Conservation (phyloP, 23 red algal genomes). For the Gracilaria caudata region DNA sequence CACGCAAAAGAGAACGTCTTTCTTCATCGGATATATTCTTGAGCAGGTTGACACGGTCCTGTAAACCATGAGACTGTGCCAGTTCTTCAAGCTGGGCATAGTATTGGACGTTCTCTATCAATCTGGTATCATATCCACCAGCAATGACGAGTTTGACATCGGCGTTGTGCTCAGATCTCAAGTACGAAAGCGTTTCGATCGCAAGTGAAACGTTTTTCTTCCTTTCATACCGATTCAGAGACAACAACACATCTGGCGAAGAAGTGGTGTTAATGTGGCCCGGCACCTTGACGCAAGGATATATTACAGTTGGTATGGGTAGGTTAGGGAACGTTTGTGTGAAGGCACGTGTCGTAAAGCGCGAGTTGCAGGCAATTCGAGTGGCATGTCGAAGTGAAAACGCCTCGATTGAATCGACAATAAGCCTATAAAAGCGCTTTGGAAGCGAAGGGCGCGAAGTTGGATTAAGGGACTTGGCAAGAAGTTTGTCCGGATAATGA, state of each 20-base stretch:
- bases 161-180: slow-evolving; percentile 8
- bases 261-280: background rate
- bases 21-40: slow-evolving; percentile 72
- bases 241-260: slow-evolving; percentile 59
- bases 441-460: slow-evolving; percentile 28
- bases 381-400: slow-evolving; percentile 62
- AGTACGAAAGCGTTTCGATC: slow-evolving; percentile 56
- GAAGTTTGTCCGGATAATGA: slow-evolving; percentile 91
- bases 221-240: slow-evolving; percentile 91
- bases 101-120: slow-evolving; percentile 84
- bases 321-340: slow-evolving; percentile 59
- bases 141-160: slow-evolving; percentile 69
- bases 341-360: slow-evolving; percentile 77
- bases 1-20: slow-evolving; percentile 46
- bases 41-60: slow-evolving; percentile 37
- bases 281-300: slow-evolving; percentile 69
- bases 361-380: slow-evolving; percentile 74
- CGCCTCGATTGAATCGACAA: slow-evolving; percentile 75
- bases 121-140: slow-evolving; percentile 88
- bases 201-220: slow-evolving; percentile 92
- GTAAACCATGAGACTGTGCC: slow-evolving; percentile 18
- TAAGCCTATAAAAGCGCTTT: slow-evolving; percentile 51
- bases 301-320: slow-evolving; percentile 62
- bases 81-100: slow-evolving; percentile 45
- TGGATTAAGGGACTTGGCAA: slow-evolving; percentile 58